Evolutionary conservation across 1,139 yeast species (phyloP), one percentile per base, ranked within the genome.

Genomic region (Zygosaccharomyces pseudobailii): DNA sequence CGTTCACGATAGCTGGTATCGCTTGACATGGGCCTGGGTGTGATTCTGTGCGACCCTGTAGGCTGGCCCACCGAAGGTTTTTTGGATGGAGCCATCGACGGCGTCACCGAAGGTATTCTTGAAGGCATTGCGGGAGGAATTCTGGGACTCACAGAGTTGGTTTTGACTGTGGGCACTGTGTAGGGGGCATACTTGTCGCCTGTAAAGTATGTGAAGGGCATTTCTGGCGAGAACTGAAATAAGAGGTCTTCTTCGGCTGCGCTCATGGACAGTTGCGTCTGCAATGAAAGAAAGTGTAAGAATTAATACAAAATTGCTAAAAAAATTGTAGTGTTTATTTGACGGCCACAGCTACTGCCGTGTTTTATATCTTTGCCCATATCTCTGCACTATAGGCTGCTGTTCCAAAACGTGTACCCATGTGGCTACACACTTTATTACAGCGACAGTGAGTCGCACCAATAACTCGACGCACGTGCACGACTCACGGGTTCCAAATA

Each of bases 141-240:
- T 19, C 17, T 6, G 19, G 33, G 19, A 6, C 17, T n/a, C 19
- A 3, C 33, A 20, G 19, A 3, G 33, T 30, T 19, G 1, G 33
- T 30, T 19, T 30, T 38, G 24, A 13, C n/a, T 10, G 31, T 27
- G 17, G 41, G 41, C 2, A 38, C 33, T 19, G 41, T 38, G 23
- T 38, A 38, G 13, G 41, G 41, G 19, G 30, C 22, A 25, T 24
- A 36, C 10, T 36, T 27, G 38, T 35, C 25, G n/a, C 3, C n/a
- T 13, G 28, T 22, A 3, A 13, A 30, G 33, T 30, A 28, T 6
- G 32, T 19, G 10, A 9, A n/a, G 3, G 41, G 30, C 35, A 38
- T 38, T 13, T 38, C 41, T 3, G 41, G 41, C 13, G 41, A 38
- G 6, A 38, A 38, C 13, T 38, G 41, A 25, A 38, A 38, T 20